A percentile compares a stretch with the other conserved stretches of the same genome.
These are phyloP conservation scores for Alternaria incomplexa DNA, from an alignment of 2,329 filamentous ascomycete genomes.

Conservation along the genomic window DNA sequence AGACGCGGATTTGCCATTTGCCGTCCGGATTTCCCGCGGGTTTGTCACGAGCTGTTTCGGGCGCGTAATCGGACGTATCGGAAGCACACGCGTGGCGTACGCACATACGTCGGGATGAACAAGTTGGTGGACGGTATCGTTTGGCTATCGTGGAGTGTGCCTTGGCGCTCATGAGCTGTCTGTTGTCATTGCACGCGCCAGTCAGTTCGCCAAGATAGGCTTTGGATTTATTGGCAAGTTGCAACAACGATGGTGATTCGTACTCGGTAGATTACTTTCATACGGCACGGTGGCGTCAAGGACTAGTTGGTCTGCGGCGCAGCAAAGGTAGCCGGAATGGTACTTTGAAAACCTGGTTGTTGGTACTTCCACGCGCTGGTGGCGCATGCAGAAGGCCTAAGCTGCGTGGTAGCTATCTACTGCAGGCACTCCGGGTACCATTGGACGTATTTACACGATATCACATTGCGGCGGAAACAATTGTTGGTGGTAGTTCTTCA, in stretches of 20 bases:
- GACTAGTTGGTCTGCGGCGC: not conserved
- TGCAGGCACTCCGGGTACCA: not conserved
- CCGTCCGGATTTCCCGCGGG: not conserved
- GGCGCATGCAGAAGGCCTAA: not conserved
- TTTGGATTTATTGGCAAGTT: not conserved
- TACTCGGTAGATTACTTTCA: not conserved
- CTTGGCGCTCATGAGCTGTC: not conserved
- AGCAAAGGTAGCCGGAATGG: not conserved
- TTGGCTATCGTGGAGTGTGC: not conserved
- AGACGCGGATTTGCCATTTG: not conserved
- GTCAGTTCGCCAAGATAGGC: not conserved
- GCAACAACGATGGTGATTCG: not conserved
- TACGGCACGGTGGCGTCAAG: constrained; percentile 2
- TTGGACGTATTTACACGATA: not conserved
- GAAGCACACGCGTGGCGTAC: not conserved
- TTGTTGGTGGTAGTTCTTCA: not conserved
- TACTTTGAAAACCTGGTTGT: not conserved
- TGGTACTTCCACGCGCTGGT: not conserved
- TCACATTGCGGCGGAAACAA: not conserved
- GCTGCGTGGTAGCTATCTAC: not conserved
- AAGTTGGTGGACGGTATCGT: not conserved
- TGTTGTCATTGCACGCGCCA: not conserved
- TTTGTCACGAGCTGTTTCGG: not conserved
- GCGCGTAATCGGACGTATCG: not conserved
- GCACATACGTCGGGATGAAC: not conserved